These are phyloP conservation scores for Bertia moriformis DNA, from an alignment of 2,329 filamentous ascomycete genomes.

Conservation along the genomic window DNA sequence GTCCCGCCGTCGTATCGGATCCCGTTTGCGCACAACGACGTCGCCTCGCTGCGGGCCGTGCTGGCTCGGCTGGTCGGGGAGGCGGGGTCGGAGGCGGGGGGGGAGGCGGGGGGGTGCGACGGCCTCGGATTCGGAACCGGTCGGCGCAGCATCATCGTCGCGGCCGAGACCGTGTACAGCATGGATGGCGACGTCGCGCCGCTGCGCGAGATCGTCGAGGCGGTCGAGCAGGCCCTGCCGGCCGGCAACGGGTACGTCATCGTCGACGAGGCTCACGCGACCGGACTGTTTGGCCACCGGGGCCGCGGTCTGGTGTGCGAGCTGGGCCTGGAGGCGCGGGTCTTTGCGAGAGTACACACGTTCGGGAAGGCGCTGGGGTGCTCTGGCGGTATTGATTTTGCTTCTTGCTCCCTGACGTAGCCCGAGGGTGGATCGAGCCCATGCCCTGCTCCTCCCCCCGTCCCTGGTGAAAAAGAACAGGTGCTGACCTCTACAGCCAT, in stretches of 20 bases:
- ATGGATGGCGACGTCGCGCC: conserved; percentile 70
- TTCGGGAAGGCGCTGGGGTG: conserved; percentile 57
- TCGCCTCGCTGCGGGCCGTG: too few relatives aligned
- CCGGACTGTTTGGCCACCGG: conserved; percentile 37
- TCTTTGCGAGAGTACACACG: conserved; percentile 46
- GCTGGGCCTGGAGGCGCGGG: conserved; percentile 34
- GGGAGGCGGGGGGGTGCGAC: conserved; percentile 16
- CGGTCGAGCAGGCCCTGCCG: conserved; percentile 40
- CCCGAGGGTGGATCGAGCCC: not conserved
- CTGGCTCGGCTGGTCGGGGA: conserved; percentile 2
- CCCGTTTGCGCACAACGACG: conserved; percentile 42
- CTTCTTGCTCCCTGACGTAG: not conserved
- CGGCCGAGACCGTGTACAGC: conserved; percentile 60
- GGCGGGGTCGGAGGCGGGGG: conserved; percentile 13
- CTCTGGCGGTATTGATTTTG: conserved; percentile 43
- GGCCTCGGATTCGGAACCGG: conserved; percentile 18
- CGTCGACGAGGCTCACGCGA: conserved; percentile 57
- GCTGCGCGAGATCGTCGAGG: conserved; percentile 40
- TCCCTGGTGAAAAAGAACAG: conserved; percentile 1
- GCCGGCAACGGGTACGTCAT: conserved; percentile 44
- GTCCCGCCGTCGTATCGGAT: conserved; percentile 34
- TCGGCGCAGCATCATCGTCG: conserved; percentile 44
- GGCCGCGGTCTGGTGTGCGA: conserved; percentile 44
- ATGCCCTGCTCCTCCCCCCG: fast-evolving
- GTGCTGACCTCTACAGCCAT: conserved; percentile 27